Evolutionary conservation across 164 flowering plant species (phyloP).

Genomic region (Dillenia turbinata): DNA sequence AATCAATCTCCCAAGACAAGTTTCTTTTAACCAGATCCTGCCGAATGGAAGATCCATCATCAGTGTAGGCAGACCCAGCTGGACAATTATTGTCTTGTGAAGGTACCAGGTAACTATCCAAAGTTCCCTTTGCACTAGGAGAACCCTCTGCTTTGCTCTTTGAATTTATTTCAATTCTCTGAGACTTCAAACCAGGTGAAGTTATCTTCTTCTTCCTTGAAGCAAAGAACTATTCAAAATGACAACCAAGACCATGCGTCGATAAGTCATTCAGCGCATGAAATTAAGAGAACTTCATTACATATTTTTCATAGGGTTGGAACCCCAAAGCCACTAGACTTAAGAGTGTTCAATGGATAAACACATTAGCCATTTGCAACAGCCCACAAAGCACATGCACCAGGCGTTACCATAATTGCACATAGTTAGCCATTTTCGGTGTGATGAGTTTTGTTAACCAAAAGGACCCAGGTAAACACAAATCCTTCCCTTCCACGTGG

Average conservation of each 20-base stretch:
- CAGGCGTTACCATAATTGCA: too few relatives aligned
- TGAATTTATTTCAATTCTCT: slow-evolving; percentile 31
- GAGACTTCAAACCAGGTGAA: slow-evolving; percentile 46
- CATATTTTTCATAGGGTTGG: too few relatives aligned
- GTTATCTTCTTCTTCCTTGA: slow-evolving; percentile 61
- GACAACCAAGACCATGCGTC: neutral
- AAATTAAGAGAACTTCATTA: too few relatives aligned
- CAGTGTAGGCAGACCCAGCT: slow-evolving; percentile 4
- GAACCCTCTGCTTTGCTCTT: slow-evolving; percentile 36
- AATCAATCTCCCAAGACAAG: slow-evolving; percentile 37
- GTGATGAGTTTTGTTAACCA: too few relatives aligned
- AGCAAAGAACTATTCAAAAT: slow-evolving; percentile 54
- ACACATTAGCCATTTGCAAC: too few relatives aligned
- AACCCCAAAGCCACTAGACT: too few relatives aligned
- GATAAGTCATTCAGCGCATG: too few relatives aligned
- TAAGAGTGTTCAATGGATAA: too few relatives aligned
- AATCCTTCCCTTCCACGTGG: too few relatives aligned
- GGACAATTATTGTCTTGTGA: slow-evolving; percentile 28
- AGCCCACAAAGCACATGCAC: too few relatives aligned
- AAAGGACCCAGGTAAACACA: too few relatives aligned
- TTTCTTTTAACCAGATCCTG: slow-evolving; percentile 38
- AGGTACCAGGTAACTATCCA: slow-evolving; percentile 49
- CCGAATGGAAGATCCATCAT: slow-evolving; percentile 11
- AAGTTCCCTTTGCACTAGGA: slow-evolving; percentile 62
- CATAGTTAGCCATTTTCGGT: too few relatives aligned